These are phyloP conservation scores for Acmispon strigosus DNA, from an alignment of 306 rosid genomes.

Conservation along the genomic window DNA sequence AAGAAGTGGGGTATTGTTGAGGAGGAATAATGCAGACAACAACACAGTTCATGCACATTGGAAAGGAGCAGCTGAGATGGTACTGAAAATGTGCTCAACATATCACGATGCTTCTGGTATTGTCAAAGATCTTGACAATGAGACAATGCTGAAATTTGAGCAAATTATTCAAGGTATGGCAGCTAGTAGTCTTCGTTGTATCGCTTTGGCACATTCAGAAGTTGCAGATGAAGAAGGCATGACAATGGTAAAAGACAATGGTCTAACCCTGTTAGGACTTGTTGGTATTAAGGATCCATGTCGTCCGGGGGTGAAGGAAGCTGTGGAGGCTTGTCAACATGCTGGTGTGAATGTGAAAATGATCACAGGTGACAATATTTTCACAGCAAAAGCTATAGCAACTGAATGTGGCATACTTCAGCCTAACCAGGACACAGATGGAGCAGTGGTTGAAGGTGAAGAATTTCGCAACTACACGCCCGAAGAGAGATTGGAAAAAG, in stretches of 20 bases:
- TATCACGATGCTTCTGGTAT: slow-evolving; percentile 21
- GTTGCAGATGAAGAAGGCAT: neutral
- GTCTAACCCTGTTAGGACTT: slow-evolving; percentile 21
- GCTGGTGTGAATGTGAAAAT: slow-evolving; percentile 33
- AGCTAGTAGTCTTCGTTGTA: slow-evolving; percentile 29
- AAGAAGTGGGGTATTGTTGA: slow-evolving; percentile 23
- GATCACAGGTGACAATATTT: slow-evolving; percentile 35
- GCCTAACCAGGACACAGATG: neutral
- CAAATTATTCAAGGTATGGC: slow-evolving; percentile 27
- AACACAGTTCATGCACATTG: slow-evolving; percentile 17
- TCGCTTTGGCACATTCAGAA: slow-evolving; percentile 19
- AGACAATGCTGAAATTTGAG: neutral
- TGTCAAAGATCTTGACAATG: slow-evolving; percentile 15
- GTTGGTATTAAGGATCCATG: slow-evolving; percentile 36
- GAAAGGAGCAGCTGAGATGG: slow-evolving; percentile 40
- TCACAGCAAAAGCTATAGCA: slow-evolving; percentile 35
- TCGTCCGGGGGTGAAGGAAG: slow-evolving; percentile 14
- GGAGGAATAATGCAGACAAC: slow-evolving; percentile 6
- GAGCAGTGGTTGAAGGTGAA: slow-evolving; percentile 30
- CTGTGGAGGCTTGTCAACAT: slow-evolving; percentile 22
- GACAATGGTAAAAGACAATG: slow-evolving; percentile 3
- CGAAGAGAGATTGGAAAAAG: slow-evolving; percentile 24
- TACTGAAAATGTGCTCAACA: slow-evolving; percentile 24
- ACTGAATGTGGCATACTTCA: slow-evolving; percentile 27
- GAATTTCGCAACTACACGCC: slow-evolving; percentile 27